Evolutionary conservation across 2,329 filamentous ascomycete species (phyloP), one percentile per base, ranked within the genome.

Genomic region (Colletotrichum plurivorum): DNA sequence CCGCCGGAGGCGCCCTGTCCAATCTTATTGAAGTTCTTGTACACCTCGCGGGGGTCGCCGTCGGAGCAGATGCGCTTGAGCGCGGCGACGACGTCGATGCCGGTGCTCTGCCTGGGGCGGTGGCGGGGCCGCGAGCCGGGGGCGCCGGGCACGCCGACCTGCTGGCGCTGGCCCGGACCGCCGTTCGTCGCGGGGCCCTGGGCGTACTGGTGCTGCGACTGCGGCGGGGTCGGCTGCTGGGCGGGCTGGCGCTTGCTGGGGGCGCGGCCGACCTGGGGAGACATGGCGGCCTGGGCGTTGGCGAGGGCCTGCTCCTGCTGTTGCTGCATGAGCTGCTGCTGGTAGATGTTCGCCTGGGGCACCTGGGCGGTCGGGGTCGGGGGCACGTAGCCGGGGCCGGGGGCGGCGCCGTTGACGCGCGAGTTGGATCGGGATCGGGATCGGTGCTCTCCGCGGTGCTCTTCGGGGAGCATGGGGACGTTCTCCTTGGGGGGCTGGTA

Each of bases 1-100:
- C 96, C 96, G 74, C 96, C 96, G 9, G 95, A 98, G 45, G 96
- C 96, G 79, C 96, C 96, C 81, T 99, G 96, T 0, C 96, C 96
- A 78, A 99, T 98, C 84, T 98, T 98, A 78, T 90, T 95, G 74
- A 98, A 89, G 66, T 92, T 91, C 65, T 92, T 90, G 82, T 97
- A 99, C 72, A 95, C 91, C 63, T 93, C 91, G 27, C 94, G 93
- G 4, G 96, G 96, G 77, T 99, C 95, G 55, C 93, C 94, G 61
- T 94, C 90, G 22, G 91, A 95, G 79, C 96, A 98, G 72, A 99
- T 98, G 39, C 93, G 90, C 79, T 94, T 94, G 61, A 99, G 86
- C 18, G 93, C 91, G 20, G 90, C 89, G 46, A 97, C 88, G 63
- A 99, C 93, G 76, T 99, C 95, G 64, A 94, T 87, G 53, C 88